These are phyloP conservation scores for Rhizomucor miehei DNA, from an alignment of 371 early-diverging fungal species.

Conservation along the genomic window DNA sequence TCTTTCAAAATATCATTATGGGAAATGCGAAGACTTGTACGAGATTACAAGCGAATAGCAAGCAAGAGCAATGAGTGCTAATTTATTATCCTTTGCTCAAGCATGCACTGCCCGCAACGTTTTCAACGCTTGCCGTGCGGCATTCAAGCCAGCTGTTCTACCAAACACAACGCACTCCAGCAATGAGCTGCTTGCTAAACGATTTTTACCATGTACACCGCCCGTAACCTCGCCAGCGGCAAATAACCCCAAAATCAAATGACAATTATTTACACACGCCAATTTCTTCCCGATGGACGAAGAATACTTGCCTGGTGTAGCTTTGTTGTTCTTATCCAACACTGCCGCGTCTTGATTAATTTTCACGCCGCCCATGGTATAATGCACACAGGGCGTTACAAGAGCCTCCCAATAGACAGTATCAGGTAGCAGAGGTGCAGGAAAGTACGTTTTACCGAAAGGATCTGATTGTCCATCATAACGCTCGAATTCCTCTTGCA, in stretches of 20 bases:
- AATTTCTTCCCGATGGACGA: neutral
- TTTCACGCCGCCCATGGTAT: conserved; percentile 82
- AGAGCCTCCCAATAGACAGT: conserved; percentile 66
- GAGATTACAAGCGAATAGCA: too few relatives aligned
- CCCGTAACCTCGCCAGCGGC: conserved; percentile 81
- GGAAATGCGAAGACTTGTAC: too few relatives aligned
- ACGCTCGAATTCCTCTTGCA: conserved; percentile 53
- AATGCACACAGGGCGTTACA: conserved; percentile 81
- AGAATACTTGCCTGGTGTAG: conserved; percentile 13
- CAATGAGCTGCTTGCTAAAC: conserved; percentile 81
- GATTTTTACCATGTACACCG: conserved; percentile 82
- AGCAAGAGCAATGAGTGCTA: too few relatives aligned
- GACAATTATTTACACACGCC: neutral
- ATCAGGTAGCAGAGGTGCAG: conserved; percentile 44
- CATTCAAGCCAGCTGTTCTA: conserved; percentile 67
- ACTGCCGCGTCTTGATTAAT: conserved; percentile 62
- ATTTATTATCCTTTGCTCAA: too few relatives aligned
- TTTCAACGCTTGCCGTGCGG: conserved; percentile 25
- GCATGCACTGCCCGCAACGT: too few relatives aligned
- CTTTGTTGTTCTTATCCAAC: conserved; percentile 4
- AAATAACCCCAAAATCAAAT: conserved; percentile 60
- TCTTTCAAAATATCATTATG: too few relatives aligned
- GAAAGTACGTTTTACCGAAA: conserved; percentile 72
- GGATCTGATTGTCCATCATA: conserved; percentile 51
- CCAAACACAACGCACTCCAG: conserved; percentile 87